Base-by-base conservation (phyloP, 805 yeast genomes). In the Candida pseudoglaebosa region DNA sequence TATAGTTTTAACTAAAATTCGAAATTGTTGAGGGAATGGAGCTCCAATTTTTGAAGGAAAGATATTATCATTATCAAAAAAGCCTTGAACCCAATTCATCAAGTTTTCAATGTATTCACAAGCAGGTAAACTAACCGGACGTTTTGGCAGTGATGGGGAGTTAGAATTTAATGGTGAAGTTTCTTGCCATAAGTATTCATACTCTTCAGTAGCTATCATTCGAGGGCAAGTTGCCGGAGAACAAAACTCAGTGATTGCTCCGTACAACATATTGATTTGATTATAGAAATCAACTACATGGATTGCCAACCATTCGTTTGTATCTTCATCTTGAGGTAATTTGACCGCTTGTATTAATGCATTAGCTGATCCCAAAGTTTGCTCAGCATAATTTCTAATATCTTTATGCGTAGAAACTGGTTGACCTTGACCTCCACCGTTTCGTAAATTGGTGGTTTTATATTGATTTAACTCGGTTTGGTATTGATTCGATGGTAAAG, bases 231-330 rank as follows among this genome's bases (percentile, higher is more conserved):
- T 76, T n/a, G 68, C 61, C 2, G 98, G 97, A 0, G 97, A 88
- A 60, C 99, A 93, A 55, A 93, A 90, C 63, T 89, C 96, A 1
- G 98, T 91, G 47, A 93, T 85, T 3, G 97, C 80, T 7, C 97
- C 96, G 52, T 93, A 91, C 5, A 91, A 69, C 99, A 91, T 93
- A 62, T 91, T 91, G 48, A 91, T 82, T 59, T 91, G 99, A 59
- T 90, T 90, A 65, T 86, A 91, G 57, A 91, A 93, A 61, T 91
- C 98, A 13, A 90, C 97, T n/a, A 91, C 93, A 58, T 91, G 96
- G 9, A 90, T 95, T 0, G 99, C 98, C 40, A 91, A 64, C 99
- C 99, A 91, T 59, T 91, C 99, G 52, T 84, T 82, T 39, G 80
- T 56, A 52, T 87, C 93, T 61, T 91, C 99, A 44, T 93, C 98